A percentile compares a stretch with the other conserved stretches of the same genome.
These are phyloP conservation scores for Umbelopsis sp. DNA, from an alignment of 371 early-diverging fungal species.

Conservation along the genomic window DNA sequence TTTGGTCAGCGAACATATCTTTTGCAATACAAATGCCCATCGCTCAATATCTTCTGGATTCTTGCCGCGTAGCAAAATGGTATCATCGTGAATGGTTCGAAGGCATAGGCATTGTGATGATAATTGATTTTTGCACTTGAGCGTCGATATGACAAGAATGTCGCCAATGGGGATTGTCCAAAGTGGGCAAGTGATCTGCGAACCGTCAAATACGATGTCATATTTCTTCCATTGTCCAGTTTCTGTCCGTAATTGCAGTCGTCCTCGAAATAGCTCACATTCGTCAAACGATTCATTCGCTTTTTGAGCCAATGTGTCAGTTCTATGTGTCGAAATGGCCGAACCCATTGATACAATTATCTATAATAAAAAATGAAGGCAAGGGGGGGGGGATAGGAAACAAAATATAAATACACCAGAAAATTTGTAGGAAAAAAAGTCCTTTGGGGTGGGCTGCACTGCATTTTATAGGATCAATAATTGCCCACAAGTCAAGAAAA, in stretches of 20 bases:
- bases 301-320: background rate
- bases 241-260: constrained; percentile 10
- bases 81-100: constrained; percentile 14
- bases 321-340: background rate
- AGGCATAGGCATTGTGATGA: constrained; percentile 5
- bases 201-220: constrained; percentile 10
- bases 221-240: constrained; percentile 16
- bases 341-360: constrained; percentile 3
- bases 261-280: constrained; percentile 10
- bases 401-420: background rate
- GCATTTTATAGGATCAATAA: too few species aligned
- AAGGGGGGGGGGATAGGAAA: constrained; percentile 9
- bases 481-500: too few species aligned
- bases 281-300: constrained; percentile 11
- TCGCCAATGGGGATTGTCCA: constrained; percentile 11
- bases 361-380: background rate
- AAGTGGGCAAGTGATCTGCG: constrained; percentile 14
- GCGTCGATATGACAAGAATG: background rate
- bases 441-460: too few species aligned
- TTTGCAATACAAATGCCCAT: constrained; percentile 9
- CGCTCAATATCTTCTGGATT: constrained; percentile 14
- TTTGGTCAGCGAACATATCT: constrained; percentile 9
- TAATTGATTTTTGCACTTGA: constrained; percentile 7
- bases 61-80: background rate
- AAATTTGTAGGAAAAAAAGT: background rate